Evolutionary conservation across 352 stramenopile genomes (phyloP).

Genomic region (Phytophthora chlamydospora): DNA sequence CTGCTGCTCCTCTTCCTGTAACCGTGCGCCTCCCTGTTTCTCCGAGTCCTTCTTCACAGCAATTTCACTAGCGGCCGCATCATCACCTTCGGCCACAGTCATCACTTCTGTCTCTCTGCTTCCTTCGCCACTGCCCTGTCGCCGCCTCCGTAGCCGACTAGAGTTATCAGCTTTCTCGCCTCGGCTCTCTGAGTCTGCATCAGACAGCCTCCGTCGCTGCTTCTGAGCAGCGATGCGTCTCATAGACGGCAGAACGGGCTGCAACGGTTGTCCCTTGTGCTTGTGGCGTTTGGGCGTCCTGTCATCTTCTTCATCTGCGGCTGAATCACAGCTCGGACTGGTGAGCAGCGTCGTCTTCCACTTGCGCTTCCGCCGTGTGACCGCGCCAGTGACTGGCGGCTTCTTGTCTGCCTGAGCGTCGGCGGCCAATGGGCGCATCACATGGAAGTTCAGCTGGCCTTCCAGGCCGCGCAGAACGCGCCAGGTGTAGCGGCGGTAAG

Average conservation of each 20-base stretch:
- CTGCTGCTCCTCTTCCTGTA: not conserved
- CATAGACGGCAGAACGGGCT: slow-evolving; percentile 57
- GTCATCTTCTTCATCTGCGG: slow-evolving; percentile 6
- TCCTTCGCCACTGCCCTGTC: slow-evolving; percentile 16
- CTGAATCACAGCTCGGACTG: slow-evolving; percentile 8
- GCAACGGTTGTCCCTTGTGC: slow-evolving; percentile 39
- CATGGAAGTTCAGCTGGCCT: slow-evolving; percentile 63
- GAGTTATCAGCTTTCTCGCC: slow-evolving; percentile 15
- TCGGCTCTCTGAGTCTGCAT: slow-evolving; percentile 34
- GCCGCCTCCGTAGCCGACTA: slow-evolving; percentile 19
- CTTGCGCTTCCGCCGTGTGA: slow-evolving; percentile 60
- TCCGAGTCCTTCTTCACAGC: slow-evolving; percentile 22
- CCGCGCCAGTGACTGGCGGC: not conserved
- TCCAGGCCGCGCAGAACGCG: slow-evolving; percentile 62
- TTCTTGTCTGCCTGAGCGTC: slow-evolving; percentile 19
- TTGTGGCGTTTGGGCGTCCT: slow-evolving; percentile 31
- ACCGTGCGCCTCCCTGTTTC: slow-evolving; percentile 4
- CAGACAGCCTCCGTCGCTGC: slow-evolving; percentile 36
- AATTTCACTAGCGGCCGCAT: slow-evolving; percentile 4
- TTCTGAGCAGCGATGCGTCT: slow-evolving; percentile 57
- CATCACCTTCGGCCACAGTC: slow-evolving; percentile 8
- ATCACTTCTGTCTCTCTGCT: slow-evolving; percentile 12
- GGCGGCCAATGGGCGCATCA: slow-evolving; percentile 48
- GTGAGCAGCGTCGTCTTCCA: slow-evolving; percentile 73
- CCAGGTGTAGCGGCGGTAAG: slow-evolving; percentile 70